phyloP scores from a whole-genome alignment of 192 early-diverging fungal genomes.

The Spinellus fusiger region DNA sequence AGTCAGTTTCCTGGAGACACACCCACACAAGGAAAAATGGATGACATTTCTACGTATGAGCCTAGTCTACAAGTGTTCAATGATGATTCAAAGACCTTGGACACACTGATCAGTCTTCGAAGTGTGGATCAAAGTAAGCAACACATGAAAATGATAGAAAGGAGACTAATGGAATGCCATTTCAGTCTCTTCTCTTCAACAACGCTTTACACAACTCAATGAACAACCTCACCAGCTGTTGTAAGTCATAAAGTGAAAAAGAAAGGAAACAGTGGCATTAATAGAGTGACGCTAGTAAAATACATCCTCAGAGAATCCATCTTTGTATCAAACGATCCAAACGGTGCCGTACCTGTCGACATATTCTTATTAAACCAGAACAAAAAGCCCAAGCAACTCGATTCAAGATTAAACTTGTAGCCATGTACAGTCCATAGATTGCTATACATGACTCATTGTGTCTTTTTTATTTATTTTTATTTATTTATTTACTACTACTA shows the following conservation, averaged over 20 bases:
- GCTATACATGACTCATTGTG: neutral
- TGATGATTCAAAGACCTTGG: slow-evolving; percentile 21
- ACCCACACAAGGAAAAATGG: slow-evolving; percentile 26
- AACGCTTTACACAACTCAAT: slow-evolving; percentile 58
- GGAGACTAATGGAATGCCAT: neutral
- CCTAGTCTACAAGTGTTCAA: slow-evolving; percentile 39
- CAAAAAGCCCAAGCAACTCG: slow-evolving; percentile 81
- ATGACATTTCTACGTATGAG: slow-evolving; percentile 42
- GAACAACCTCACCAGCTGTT: slow-evolving; percentile 50
- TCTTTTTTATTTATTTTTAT: no score
- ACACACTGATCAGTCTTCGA: slow-evolving; percentile 27
- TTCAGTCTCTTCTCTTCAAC: slow-evolving; percentile 49
- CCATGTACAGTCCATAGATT: slow-evolving; percentile 48
- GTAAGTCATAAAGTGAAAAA: slow-evolving; percentile 14
- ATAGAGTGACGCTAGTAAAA: slow-evolving; percentile 28
- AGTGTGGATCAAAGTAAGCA: slow-evolving; percentile 39
- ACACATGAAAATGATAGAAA: neutral
- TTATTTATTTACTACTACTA: neutral
- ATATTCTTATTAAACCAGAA: slow-evolving; percentile 89
- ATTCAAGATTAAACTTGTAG: slow-evolving; percentile 88
- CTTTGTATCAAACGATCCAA: slow-evolving; percentile 83
- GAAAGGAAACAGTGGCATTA: neutral
- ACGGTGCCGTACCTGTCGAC: slow-evolving; percentile 80
- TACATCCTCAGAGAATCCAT: slow-evolving; percentile 79
- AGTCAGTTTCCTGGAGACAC: slow-evolving; percentile 8